These are phyloP conservation scores for Cladosporium austrohemisphaericum DNA, from an alignment of 2,329 filamentous ascomycete genomes.

Conservation along the genomic window DNA sequence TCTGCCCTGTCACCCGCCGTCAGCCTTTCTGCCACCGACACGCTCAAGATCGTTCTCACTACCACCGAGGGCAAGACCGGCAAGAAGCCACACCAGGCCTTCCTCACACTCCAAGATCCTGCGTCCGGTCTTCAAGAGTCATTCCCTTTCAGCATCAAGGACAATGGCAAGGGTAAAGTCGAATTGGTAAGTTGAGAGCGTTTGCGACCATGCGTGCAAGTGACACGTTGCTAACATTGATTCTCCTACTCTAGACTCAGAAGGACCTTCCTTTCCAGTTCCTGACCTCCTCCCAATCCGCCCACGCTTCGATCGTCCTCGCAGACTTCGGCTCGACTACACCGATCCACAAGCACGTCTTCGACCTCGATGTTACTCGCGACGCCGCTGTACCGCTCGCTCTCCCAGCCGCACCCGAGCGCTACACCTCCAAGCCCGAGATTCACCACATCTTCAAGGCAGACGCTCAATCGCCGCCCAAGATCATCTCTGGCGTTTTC, in stretches of 20 bases:
- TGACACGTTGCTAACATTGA: conserved; percentile 16
- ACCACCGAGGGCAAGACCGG: conserved; percentile 72
- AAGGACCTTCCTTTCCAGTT: conserved; percentile 87
- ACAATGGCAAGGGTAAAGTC: conserved; percentile 79
- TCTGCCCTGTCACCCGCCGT: conserved; percentile 57
- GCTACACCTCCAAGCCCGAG: conserved; percentile 78
- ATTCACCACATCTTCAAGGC: conserved; percentile 87
- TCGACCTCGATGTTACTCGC: conserved; percentile 65
- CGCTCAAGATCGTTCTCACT: conserved; percentile 77
- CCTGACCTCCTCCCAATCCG: conserved; percentile 61
- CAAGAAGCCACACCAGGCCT: conserved; percentile 90
- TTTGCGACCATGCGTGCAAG: background rate
- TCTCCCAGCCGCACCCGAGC: conserved; percentile 63
- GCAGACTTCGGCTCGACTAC: conserved; percentile 77
- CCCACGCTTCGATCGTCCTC: conserved; percentile 78
- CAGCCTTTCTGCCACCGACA: conserved; percentile 63
- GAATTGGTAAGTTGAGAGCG: conserved; percentile 64
- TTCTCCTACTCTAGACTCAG: conserved; percentile 59
- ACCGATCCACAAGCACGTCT: conserved; percentile 65
- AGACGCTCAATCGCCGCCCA: conserved; percentile 76
- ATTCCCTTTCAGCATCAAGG: conserved; percentile 78
- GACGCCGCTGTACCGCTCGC: conserved; percentile 60
- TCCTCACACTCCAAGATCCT: conserved; percentile 75
- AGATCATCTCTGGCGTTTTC: conserved; percentile 75
- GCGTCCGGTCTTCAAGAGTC: conserved; percentile 77